These are phyloP conservation scores for Fusarium duplospermum DNA, from an alignment of 2,329 filamentous ascomycete genomes.

Conservation along the genomic window DNA sequence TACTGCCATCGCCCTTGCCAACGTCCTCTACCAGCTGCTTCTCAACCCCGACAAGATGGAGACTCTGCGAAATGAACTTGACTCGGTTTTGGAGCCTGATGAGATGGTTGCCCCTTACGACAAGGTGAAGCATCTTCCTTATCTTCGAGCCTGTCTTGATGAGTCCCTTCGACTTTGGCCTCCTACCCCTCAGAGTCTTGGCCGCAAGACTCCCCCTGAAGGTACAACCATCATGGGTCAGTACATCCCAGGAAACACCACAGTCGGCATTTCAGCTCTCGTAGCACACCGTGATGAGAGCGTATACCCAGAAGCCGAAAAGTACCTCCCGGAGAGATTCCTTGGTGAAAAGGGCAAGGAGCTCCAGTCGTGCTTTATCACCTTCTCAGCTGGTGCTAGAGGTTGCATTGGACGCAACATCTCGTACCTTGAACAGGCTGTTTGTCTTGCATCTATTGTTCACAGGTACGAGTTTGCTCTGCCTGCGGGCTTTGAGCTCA, in stretches of 20 bases:
- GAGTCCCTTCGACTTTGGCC: slow-evolving; percentile 5
- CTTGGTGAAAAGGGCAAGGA: slow-evolving; percentile 1
- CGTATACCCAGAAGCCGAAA: not conserved
- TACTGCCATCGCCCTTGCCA: slow-evolving; percentile 61
- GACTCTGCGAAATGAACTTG: slow-evolving; percentile 57
- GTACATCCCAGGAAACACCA: not conserved
- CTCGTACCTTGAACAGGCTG: not conserved
- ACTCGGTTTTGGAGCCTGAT: slow-evolving; percentile 31
- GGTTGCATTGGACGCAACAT: not conserved
- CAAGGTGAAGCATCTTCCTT: slow-evolving; percentile 3
- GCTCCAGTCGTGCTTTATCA: not conserved
- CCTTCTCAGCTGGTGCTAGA: slow-evolving; percentile 1
- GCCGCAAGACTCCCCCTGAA: not conserved
- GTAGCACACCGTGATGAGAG: not conserved
- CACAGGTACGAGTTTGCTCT: slow-evolving; percentile 2
- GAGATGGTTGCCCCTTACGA: slow-evolving; percentile 5
- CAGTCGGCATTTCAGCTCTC: not conserved
- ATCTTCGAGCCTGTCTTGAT: not conserved
- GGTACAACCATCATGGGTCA: not conserved
- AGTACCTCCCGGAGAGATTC: not conserved
- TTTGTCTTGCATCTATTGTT: not conserved
- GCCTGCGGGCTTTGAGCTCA: not conserved
- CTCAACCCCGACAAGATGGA: slow-evolving; percentile 55
- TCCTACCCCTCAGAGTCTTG: not conserved
- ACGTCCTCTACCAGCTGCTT: slow-evolving; percentile 63